Percentiles rank a stretch among this genome's conserved stretches.
These are phyloP conservation scores for Alternaria dauci DNA, from an alignment of 2,329 filamentous ascomycete genomes.

Conservation along the genomic window DNA sequence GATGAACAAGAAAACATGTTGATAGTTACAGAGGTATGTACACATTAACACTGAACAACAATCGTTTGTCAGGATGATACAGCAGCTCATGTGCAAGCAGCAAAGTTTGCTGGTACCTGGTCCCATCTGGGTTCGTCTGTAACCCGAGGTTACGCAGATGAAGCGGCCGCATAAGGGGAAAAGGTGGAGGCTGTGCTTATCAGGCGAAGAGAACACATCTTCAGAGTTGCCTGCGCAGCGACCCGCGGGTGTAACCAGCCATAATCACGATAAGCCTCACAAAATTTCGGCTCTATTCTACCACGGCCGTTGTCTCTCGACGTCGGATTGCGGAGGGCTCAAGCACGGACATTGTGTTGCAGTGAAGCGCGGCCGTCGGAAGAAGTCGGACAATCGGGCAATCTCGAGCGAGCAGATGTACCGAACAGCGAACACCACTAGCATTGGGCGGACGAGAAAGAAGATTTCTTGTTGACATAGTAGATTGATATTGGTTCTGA, in stretches of 20 bases:
- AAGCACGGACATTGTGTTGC: neutral
- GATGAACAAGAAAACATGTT: neutral
- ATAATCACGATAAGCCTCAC: neutral
- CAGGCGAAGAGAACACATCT: neutral
- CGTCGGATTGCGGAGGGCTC: neutral
- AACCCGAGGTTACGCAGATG: neutral
- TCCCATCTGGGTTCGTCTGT: neutral
- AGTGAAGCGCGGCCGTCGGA: slow-evolving; percentile 16
- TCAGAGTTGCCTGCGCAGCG: neutral
- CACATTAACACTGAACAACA: neutral
- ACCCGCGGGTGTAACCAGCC: neutral
- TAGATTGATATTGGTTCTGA: neutral
- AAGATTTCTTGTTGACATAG: neutral
- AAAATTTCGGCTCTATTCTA: neutral
- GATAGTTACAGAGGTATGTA: neutral
- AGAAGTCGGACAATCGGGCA: slow-evolving; percentile 4
- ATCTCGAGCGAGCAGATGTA: neutral
- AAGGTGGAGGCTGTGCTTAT: neutral
- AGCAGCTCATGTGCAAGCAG: neutral
- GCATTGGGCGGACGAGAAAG: neutral
- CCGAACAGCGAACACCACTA: slow-evolving; percentile 1
- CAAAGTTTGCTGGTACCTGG: neutral
- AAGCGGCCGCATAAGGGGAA: neutral
- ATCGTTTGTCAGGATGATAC: neutral
- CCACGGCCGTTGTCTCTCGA: neutral